Evolutionary conservation across 2,329 filamentous ascomycete genomes (phyloP).

Genomic region (Xylaria sp.): DNA sequence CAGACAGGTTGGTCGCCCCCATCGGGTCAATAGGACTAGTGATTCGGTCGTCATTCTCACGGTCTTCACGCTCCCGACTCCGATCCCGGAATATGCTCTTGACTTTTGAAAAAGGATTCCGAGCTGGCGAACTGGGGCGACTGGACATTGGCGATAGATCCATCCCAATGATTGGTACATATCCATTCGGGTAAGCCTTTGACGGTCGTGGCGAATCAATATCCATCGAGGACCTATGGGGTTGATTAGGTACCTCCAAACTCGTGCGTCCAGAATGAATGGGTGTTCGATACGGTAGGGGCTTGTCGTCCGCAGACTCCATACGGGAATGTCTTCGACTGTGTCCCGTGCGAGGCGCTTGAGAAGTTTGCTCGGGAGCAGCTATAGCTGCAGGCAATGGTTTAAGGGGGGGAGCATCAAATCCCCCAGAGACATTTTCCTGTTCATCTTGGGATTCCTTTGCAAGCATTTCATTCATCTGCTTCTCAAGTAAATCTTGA

Average conservation of each 20-base stretch:
- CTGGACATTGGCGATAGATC: slow-evolving; percentile 72
- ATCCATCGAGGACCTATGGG: slow-evolving; percentile 55
- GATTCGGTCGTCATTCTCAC: slow-evolving; percentile 51
- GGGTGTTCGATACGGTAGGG: slow-evolving; percentile 41
- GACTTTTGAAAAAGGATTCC: slow-evolving; percentile 67
- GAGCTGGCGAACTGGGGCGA: slow-evolving; percentile 70
- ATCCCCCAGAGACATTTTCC: slow-evolving; percentile 44
- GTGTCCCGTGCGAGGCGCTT: slow-evolving; percentile 29
- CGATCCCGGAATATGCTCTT: slow-evolving; percentile 67
- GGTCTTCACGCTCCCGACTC: slow-evolving; percentile 58
- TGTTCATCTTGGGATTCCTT: slow-evolving; percentile 61
- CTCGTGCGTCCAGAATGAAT: slow-evolving; percentile 55
- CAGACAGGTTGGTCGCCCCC: slow-evolving; percentile 43
- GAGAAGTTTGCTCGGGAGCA: slow-evolving; percentile 44
- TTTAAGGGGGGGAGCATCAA: slow-evolving; percentile 51
- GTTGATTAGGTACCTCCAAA: slow-evolving; percentile 59
- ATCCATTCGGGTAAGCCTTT: slow-evolving; percentile 56
- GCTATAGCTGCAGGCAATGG: slow-evolving; percentile 47
- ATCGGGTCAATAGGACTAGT: slow-evolving; percentile 46
- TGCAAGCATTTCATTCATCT: slow-evolving; percentile 70
- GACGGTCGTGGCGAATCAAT: slow-evolving; percentile 58
- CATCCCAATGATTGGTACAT: slow-evolving; percentile 68
- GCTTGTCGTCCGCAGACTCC: slow-evolving; percentile 40
- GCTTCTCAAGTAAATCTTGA: slow-evolving; percentile 67
- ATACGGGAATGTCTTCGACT: slow-evolving; percentile 38